These are phyloP conservation scores for Recurvomyces mirabilis DNA, from an alignment of 495 filamentous ascomycete genomes.

Conservation along the genomic window DNA sequence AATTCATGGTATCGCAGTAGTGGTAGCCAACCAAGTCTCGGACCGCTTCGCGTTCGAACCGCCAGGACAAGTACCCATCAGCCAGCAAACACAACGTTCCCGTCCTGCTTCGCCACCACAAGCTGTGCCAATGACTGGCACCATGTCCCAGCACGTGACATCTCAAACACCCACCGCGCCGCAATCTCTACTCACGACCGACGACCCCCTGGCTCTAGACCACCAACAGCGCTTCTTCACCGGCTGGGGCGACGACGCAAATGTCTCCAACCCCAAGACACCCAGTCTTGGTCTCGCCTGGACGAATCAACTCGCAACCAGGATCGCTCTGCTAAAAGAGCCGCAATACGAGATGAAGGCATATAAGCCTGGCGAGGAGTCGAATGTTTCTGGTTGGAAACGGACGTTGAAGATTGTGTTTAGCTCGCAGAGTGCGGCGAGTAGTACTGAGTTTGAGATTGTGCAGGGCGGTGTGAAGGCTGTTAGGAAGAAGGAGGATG, in stretches of 20 bases:
- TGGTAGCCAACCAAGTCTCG: conserved; percentile 91
- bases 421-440: conserved; percentile 45
- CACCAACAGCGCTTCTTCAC: conserved; percentile 91
- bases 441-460: conserved; percentile 43
- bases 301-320: conserved; percentile 73
- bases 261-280: conserved; percentile 48
- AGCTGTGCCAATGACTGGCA: no score
- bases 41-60: conserved; percentile 53
- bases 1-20: conserved; percentile 63
- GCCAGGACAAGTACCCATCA: not conserved
- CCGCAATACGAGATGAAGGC: conserved; percentile 25
- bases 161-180: no score
- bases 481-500: conserved; percentile 15
- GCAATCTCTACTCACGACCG: conserved; percentile 7
- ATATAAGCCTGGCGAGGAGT: conserved; percentile 24
- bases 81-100: conserved; percentile 9
- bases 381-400: conserved; percentile 35
- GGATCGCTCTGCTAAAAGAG: conserved; percentile 62
- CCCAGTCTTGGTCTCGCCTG: conserved; percentile 80
- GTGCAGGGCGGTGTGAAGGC: conserved; percentile 35
- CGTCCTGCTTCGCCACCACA: conserved; percentile 3
- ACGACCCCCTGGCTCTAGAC: conserved; percentile 55
- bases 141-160: no score
- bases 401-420: conserved; percentile 76
- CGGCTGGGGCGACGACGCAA: conserved; percentile 65